Evolutionary conservation across 257 asterid species (phyloP).

Genomic region (Solanum medicagineum): DNA sequence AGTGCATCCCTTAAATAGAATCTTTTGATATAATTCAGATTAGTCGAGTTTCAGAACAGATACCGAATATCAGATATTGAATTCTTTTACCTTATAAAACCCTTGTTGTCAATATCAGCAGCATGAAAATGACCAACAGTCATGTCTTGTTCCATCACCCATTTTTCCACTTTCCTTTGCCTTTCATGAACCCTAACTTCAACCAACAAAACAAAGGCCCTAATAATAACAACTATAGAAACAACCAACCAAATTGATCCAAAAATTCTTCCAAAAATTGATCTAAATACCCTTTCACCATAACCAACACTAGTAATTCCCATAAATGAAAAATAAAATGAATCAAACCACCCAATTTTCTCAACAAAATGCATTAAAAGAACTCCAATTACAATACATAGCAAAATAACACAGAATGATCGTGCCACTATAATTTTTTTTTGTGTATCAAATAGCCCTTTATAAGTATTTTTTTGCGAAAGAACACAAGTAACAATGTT

Average conservation of each 20-base stretch:
- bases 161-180: constrained; percentile 67
- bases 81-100: constrained; percentile 50
- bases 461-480: neutral
- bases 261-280: constrained; percentile 65
- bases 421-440: constrained; percentile 55
- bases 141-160: constrained; percentile 81
- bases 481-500: constrained; percentile 79
- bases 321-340: constrained; percentile 79
- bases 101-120: constrained; percentile 77
- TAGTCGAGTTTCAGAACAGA: rapidly evolving
- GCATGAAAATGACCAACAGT: constrained; percentile 82
- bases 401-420: constrained; percentile 65
- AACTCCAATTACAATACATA: constrained; percentile 81
- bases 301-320: constrained; percentile 93
- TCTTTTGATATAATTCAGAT: neutral
- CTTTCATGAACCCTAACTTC: constrained; percentile 83
- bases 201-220: constrained; percentile 85
- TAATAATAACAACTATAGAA: constrained; percentile 76
- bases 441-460: neutral
- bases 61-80: neutral
- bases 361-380: constrained; percentile 68
- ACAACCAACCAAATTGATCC: constrained; percentile 91
- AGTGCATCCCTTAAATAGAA: neutral
- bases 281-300: constrained; percentile 69
- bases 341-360: constrained; percentile 59